phyloP scores from a whole-genome alignment of 2,329 filamentous ascomycete genomes.

The Colletotrichum tropicale region DNA sequence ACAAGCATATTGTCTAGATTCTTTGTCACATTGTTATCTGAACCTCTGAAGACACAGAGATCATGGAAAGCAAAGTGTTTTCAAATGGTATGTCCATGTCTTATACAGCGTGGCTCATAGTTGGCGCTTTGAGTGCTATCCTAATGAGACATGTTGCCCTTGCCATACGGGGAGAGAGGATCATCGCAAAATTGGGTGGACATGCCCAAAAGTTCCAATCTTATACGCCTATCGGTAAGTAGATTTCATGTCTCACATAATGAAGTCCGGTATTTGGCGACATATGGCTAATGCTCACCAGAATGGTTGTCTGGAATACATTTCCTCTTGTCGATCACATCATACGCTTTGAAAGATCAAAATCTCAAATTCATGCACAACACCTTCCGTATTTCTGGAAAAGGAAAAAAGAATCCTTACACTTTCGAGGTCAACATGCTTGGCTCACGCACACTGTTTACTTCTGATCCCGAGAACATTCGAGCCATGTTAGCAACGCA shows the following conservation, averaged over 20 bases:
- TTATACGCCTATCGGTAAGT: not conserved
- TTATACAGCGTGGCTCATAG: not conserved
- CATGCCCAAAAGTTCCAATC: not conserved
- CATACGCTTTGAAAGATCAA: not conserved
- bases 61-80: not conserved
- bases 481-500: slow-evolving; percentile 49
- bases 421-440: not conserved
- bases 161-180: not conserved
- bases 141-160: not conserved
- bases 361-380: slow-evolving; percentile 3
- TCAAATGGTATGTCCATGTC: not conserved
- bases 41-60: not conserved
- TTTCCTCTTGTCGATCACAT: not conserved
- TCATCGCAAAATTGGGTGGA: not conserved
- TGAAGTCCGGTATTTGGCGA: not conserved
- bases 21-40: not conserved
- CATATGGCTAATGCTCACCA: not conserved
- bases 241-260: not conserved
- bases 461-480: slow-evolving; percentile 56
- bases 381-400: not conserved
- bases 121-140: not conserved
- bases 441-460: slow-evolving; percentile 38
- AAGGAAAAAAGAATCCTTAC: not conserved
- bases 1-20: not conserved
- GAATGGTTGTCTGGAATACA: not conserved